Evolutionary conservation across 805 yeast genomes (phyloP).

Genomic region (Cyberlindnera mycetangii): DNA sequence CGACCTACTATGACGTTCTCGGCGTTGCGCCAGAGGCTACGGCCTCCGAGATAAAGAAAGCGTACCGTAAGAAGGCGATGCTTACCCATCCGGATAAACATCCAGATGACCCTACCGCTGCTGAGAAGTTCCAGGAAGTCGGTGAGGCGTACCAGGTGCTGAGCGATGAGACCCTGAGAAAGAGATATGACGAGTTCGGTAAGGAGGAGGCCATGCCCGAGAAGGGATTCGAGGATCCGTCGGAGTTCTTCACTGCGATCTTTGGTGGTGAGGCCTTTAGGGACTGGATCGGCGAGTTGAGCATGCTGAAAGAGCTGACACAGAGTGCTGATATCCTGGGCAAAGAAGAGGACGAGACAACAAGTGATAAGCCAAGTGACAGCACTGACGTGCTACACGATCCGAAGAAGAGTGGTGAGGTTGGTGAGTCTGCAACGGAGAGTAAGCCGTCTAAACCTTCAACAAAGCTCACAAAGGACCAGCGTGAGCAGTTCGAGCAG

Average conservation of each 20-base stretch:
- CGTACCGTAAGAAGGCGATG: conserved; percentile 89
- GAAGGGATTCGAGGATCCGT: conserved; percentile 79
- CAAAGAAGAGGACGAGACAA: conserved; percentile 22
- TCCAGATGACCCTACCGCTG: conserved; percentile 91
- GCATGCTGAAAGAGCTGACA: conserved; percentile 60
- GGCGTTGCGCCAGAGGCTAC: conserved; percentile 69
- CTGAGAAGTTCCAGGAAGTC: conserved; percentile 75
- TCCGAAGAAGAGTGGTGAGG: conserved; percentile 1
- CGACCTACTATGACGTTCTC: conserved; percentile 80
- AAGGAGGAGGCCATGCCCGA: conserved; percentile 70
- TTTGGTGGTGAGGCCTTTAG: conserved; percentile 82
- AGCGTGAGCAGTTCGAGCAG: conserved; percentile 48
- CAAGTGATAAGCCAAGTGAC: conserved; percentile 1
- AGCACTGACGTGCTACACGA: conserved; percentile 15
- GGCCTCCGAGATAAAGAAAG: conserved; percentile 82
- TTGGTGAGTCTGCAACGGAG: not conserved
- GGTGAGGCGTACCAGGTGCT: conserved; percentile 75
- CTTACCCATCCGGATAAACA: conserved; percentile 93
- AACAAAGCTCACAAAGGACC: conserved; percentile 32
- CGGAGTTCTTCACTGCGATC: conserved; percentile 76
- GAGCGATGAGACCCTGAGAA: conserved; percentile 66
- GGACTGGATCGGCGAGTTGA: conserved; percentile 76
- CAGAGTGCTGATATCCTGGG: conserved; percentile 51
- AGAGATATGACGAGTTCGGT: conserved; percentile 81
- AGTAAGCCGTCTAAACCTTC: conserved; percentile 5